Base-by-base conservation (phyloP, 23 red algal genomes). In the Gracilariopsis chorda region DNA sequence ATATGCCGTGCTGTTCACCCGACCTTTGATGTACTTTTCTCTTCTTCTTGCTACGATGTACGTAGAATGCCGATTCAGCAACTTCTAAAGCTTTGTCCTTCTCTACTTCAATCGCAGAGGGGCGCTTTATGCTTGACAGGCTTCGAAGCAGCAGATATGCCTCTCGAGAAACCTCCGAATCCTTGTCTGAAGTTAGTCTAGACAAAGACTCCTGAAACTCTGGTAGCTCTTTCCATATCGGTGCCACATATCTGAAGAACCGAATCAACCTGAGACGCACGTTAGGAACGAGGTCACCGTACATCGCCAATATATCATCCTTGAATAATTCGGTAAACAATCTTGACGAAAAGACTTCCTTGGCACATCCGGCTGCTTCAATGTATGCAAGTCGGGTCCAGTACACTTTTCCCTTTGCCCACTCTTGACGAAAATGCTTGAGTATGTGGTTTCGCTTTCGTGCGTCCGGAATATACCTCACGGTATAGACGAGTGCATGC, bases 371-470 rank as follows among this genome's bases (percentile, higher is more conserved):
- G 11, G 92, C 83, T 19, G 69, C 69, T 58, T 95, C 92, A 76
- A 87, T 89, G 70, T 72, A 95, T 7, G 92, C 92, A 0, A 95
- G 47, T 10, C 92, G 61, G 27, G 84, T 95, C 92, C 92, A 95
- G 53, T 95, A 95, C 20, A 95, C 92, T 33, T 89, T 83, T 42
- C 92, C 92, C 42, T 72, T 69, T 9, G 92, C 92, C 92, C 92
- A 95, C 84, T 95, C 83, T 5, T 60, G 82, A 9, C 75, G 68
- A 64, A 95, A 89, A 46, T 95, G 83, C 24, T 89, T 95, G 10
- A 90, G 42, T 30, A 89, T 89, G 29, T 90, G 84, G 44, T 89
- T 80, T 70, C 92, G 79, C 47, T 75, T 36, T 59, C 83, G 25
- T 16, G 83, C 69, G 46, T 89, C 84, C 27, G 92, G 78, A 90